Conservation (phyloP, 2,329 filamentous ascomycete genomes). For the Coniochaeta ligniaria region DNA sequence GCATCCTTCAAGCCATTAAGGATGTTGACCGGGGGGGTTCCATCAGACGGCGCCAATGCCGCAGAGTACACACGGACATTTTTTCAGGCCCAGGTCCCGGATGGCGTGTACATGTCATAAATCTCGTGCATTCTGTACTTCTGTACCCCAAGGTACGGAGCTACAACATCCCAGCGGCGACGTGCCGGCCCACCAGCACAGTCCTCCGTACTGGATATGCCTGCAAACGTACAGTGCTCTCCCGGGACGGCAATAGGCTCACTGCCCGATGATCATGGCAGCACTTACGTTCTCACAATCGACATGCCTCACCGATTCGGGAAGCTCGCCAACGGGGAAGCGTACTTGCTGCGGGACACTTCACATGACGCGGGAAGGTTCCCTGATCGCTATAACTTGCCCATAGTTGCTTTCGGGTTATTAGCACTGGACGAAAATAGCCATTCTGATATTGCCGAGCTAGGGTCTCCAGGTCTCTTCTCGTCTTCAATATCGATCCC, state of each 20-base stretch:
- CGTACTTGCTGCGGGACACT: neutral
- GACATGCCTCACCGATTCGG: neutral
- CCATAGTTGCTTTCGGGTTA: neutral
- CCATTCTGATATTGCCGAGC: neutral
- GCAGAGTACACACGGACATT: constrained; percentile 3
- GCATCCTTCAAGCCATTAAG: constrained; percentile 1
- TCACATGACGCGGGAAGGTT: neutral
- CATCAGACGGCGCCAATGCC: constrained; percentile 1
- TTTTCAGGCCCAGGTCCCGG: neutral
- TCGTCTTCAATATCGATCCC: neutral
- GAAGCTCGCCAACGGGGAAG: neutral
- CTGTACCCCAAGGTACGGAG: neutral
- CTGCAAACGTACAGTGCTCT: neutral
- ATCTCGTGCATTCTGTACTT: neutral
- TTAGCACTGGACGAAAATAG: neutral
- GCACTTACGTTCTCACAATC: neutral
- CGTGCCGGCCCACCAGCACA: neutral
- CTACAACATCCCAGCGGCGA: neutral
- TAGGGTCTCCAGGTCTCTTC: neutral
- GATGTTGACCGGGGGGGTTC: neutral
- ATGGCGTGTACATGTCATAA: neutral
- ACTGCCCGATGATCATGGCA: neutral
- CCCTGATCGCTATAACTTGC: neutral
- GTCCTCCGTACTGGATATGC: neutral
- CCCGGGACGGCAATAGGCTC: neutral